Conservation (phyloP, 2,329 filamentous ascomycete species). For the Fusarium humuli region DNA sequence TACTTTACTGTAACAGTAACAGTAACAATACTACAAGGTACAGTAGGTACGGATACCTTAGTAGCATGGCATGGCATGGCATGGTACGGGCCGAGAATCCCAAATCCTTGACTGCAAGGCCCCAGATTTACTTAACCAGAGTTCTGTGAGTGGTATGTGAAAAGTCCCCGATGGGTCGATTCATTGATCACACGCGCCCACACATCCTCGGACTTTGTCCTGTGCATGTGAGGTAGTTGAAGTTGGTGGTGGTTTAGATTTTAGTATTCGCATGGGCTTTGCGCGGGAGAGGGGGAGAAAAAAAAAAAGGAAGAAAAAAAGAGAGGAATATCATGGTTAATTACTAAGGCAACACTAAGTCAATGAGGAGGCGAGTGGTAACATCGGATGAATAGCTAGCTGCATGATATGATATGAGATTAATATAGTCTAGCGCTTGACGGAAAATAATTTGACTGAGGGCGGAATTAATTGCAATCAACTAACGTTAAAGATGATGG, state of each 20-base stretch:
- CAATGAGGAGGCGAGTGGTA: slow-evolving; percentile 31
- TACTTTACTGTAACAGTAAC: not conserved
- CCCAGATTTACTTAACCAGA: slow-evolving; percentile 20
- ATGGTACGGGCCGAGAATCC: slow-evolving; percentile 46
- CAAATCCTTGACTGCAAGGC: slow-evolving; percentile 28
- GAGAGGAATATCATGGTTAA: slow-evolving; percentile 12
- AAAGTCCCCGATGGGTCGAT: slow-evolving; percentile 39
- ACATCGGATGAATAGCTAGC: slow-evolving; percentile 36
- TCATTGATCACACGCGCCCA: slow-evolving; percentile 42
- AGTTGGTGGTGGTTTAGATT: slow-evolving; percentile 2
- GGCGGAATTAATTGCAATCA: not conserved
- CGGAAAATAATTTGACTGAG: slow-evolving; percentile 15
- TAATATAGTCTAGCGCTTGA: slow-evolving; percentile 12
- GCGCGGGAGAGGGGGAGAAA: not conserved
- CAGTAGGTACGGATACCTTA: not conserved
- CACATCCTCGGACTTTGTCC: slow-evolving; percentile 25
- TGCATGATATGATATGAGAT: slow-evolving; percentile 16
- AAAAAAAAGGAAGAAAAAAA: not conserved
- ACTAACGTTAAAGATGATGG: not conserved
- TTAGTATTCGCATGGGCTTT: slow-evolving; percentile 17
- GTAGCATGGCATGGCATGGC: not conserved
- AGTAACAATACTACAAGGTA: not conserved
- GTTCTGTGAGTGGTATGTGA: slow-evolving; percentile 32
- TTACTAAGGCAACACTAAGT: slow-evolving; percentile 26
- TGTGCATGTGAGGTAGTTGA: slow-evolving; percentile 33